Evolutionary conservation across 768 basidiomycete genomes (phyloP).

Genomic region (Mycena galopus): DNA sequence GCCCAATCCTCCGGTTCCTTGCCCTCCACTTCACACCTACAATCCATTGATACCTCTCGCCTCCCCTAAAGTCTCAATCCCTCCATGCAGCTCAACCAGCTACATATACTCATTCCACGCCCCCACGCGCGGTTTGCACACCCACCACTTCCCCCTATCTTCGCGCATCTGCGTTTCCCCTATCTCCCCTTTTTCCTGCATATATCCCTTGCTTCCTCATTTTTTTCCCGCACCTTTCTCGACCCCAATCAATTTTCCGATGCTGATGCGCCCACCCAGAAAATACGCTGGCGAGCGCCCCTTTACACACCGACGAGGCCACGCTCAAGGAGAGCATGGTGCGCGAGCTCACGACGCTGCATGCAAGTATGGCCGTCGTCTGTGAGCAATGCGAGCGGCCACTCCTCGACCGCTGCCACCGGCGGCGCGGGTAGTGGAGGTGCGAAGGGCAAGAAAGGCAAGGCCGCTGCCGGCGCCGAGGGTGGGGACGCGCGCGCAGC

Average conservation of each 20-base stretch:
- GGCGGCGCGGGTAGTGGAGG: no score
- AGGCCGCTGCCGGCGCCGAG: background rate
- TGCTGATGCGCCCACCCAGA: conserved; percentile 55
- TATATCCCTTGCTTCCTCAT: background rate
- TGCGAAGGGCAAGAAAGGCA: background rate
- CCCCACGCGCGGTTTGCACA: no score
- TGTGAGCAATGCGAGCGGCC: no score
- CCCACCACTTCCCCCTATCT: no score
- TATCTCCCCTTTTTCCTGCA: conserved; percentile 11
- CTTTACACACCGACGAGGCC: conserved; percentile 96
- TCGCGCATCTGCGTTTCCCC: background rate
- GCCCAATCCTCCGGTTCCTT: background rate
- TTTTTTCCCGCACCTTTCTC: no score
- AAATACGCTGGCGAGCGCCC: conserved; percentile 99
- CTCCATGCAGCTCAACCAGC: no score
- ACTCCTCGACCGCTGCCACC: background rate
- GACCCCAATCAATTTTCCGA: no score
- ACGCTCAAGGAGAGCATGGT: conserved; percentile 93
- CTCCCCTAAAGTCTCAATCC: no score
- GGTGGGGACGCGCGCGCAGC: no score
- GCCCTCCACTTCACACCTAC: no score
- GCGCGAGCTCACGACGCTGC: conserved; percentile 87
- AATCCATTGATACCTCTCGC: no score
- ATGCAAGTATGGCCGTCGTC: conserved; percentile 73
- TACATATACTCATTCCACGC: no score